These are phyloP conservation scores for Ustilago nuda DNA, from an alignment of 1,284 basidiomycete species.

Conservation along the genomic window DNA sequence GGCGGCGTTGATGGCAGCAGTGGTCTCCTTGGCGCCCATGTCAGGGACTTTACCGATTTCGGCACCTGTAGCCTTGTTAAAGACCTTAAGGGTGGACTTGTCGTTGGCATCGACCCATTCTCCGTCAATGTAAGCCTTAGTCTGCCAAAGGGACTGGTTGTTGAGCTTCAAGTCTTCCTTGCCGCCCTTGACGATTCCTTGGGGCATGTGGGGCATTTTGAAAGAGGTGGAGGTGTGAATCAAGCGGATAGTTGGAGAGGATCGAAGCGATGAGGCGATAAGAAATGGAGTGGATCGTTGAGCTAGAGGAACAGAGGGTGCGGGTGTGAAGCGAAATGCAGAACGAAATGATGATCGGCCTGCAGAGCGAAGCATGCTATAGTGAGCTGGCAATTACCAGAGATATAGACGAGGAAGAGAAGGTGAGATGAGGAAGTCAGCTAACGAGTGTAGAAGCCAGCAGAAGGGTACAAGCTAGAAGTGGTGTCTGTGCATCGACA, in stretches of 20 bases:
- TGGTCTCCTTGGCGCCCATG: constrained; percentile 58
- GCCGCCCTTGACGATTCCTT: constrained; percentile 65
- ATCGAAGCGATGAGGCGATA: neutral
- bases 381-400: constrained; percentile 2
- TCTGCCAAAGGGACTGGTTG: constrained; percentile 54
- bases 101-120: constrained; percentile 56
- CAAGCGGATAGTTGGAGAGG: neutral
- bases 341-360: constrained; percentile 15
- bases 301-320: constrained; percentile 4
- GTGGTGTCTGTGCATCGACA: neutral
- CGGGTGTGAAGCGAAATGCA: constrained; percentile 14
- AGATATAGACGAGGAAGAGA: neutral
- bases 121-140: constrained; percentile 64
- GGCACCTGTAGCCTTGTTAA: constrained; percentile 67
- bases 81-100: constrained; percentile 60
- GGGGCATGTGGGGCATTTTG: constrained; percentile 65
- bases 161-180: constrained; percentile 62
- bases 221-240: constrained; percentile 21
- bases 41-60: constrained; percentile 63
- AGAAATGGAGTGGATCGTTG: neutral
- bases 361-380: constrained; percentile 47
- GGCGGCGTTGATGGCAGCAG: constrained; percentile 63
- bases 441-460: neutral
- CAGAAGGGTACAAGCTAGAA: neutral
- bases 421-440: constrained; percentile 1